Base-by-base conservation (phyloP, 331 rosid genomes). In the Phaseolus coccineus region DNA sequence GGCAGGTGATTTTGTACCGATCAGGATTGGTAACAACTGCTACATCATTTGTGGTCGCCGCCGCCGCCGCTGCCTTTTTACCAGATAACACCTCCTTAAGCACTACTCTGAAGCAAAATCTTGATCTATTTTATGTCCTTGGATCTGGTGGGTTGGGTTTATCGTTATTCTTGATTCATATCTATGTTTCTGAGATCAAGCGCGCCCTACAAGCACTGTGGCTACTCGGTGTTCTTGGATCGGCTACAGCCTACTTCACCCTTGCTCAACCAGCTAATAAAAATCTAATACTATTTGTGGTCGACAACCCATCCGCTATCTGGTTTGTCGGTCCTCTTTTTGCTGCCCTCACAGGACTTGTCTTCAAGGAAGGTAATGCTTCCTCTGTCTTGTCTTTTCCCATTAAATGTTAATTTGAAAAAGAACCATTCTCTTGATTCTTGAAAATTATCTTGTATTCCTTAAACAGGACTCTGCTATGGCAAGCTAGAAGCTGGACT, bases 261-360 rank as follows among this genome's bases (percentile, higher is more conserved):
- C 87, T 90, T 75, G 91, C 97, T 76, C 86, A 40, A 75, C 94
- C 94, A 40, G 91, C 91, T 73, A 86, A 91, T 61, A 80, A 85
- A 28, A 85, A 76, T 78, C 83, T 95, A 30, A 77, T 87, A 46
- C 93, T 83, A 11, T 91, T 85, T 77, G 94, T 90, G 40, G 73
- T 90, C 55, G 84, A 91, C 56, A 86, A 88, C 78, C 94, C 94
- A 6, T 65, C 69, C 0, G 76, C 96, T 25, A 63, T 92, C 69
- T 95, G 98, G 98, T 83, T 95, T 83, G 89, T 95, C 11, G 99
- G 99, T 73, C 99, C 97, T 68, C 88, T 93, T 78, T 93, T 87
- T 53, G 99, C 96, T 12, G 88, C 99, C 73, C 86, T 91, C 69
- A 95, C 99, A 4, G 94, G 99, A 64, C 91, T 95, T 73, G 99